phyloP scores from a whole-genome alignment of 441 rosid genomes.

The Eutrema salsugineum region DNA sequence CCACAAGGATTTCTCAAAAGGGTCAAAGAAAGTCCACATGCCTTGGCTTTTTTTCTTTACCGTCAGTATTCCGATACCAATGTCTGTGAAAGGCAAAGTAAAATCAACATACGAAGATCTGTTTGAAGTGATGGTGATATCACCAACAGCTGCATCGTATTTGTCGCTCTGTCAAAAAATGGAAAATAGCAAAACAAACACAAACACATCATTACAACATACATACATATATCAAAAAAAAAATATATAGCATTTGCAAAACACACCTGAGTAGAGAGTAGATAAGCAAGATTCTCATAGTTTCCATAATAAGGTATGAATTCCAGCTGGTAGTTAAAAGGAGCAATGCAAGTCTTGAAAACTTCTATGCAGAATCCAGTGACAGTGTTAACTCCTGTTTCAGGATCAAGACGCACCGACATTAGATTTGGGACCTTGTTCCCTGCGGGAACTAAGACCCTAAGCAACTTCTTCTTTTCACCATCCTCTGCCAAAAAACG shows the following conservation, averaged over 20 bases:
- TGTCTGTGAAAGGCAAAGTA: constrained; percentile 39
- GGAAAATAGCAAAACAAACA: no score
- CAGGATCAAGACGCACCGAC: constrained; percentile 6
- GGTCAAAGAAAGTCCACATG: constrained; percentile 43
- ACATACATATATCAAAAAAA: background rate
- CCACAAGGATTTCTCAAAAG: constrained; percentile 41
- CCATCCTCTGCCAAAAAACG: constrained; percentile 15
- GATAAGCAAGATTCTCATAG: constrained; percentile 21
- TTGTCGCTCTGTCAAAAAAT: constrained; percentile 18
- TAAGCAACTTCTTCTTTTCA: constrained; percentile 20
- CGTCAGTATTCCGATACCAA: constrained; percentile 35
- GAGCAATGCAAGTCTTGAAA: constrained; percentile 33
- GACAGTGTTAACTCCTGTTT: constrained; percentile 3
- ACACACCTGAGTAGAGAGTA: constrained; percentile 4
- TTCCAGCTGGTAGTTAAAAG: constrained; percentile 20
- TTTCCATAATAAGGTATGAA: constrained; percentile 30
- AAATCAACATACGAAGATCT: constrained; percentile 43
- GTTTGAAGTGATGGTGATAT: constrained; percentile 37
- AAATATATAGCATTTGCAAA: background rate
- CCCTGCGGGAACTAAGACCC: constrained; percentile 30
- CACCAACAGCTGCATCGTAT: constrained; percentile 49
- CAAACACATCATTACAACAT: background rate
- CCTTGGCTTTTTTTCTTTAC: constrained; percentile 14
- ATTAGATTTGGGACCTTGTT: constrained; percentile 32
- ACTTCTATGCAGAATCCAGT: constrained; percentile 40